Conservation (phyloP, 768 basidiomycete species). For the Lactifluus piperatus region DNA sequence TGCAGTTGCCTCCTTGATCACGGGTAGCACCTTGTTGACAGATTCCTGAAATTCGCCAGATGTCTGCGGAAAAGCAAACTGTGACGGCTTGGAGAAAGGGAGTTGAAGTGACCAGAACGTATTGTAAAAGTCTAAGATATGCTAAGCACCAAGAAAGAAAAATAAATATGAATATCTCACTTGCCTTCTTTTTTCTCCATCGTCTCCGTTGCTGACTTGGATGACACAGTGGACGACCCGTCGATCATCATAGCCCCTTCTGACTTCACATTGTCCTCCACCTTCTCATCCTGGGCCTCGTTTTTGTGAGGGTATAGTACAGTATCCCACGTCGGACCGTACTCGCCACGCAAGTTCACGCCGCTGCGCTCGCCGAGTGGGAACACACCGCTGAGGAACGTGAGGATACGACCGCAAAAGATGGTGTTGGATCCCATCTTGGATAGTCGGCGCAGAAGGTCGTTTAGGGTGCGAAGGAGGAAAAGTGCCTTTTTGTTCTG, state of each 20-base stretch:
- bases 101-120: constrained; percentile 88
- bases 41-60: constrained; percentile 62
- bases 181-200: constrained; percentile 58
- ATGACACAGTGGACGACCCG: constrained; percentile 23
- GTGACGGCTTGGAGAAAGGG: constrained; percentile 71
- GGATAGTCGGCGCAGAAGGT: constrained; percentile 76
- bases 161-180: neutral
- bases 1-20: constrained; percentile 78
- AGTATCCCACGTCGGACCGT: constrained; percentile 70
- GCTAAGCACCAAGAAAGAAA: neutral
- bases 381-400: constrained; percentile 79
- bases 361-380: constrained; percentile 85
- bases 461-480: constrained; percentile 78
- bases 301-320: constrained; percentile 36
- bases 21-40: constrained; percentile 63
- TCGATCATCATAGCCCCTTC: constrained; percentile 61
- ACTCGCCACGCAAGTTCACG: constrained; percentile 86
- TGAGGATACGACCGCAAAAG: constrained; percentile 84
- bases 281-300: constrained; percentile 23
- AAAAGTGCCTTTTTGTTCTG: constrained; percentile 84
- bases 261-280: constrained; percentile 28
- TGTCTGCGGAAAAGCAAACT: constrained; percentile 48
- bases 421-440: constrained; percentile 79
- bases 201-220: constrained; percentile 26
- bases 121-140: constrained; percentile 60